Conservation (phyloP, 1,139 yeast genomes). For the Pichia inconspicua region DNA sequence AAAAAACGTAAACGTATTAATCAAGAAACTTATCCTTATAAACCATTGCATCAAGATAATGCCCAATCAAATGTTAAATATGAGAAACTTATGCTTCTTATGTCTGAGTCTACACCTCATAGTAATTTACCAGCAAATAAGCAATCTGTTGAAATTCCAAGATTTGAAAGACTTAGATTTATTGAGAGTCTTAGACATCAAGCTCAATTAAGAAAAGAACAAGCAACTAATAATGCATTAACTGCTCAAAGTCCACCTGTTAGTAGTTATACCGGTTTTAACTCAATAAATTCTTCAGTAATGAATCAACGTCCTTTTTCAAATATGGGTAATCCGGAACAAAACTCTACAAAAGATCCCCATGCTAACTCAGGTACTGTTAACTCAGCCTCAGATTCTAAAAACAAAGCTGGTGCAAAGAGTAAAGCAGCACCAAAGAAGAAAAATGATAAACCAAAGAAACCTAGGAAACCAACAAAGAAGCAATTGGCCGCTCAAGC, state of each 20-base stretch:
- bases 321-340: neutral
- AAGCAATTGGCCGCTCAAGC: conserved; percentile 28
- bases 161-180: conserved; percentile 41
- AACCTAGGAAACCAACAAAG: conserved; percentile 27
- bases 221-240: conserved; percentile 14
- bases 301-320: conserved; percentile 2
- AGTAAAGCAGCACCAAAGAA: conserved; percentile 7
- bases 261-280: conserved; percentile 10
- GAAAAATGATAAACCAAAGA: conserved; percentile 23
- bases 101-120: conserved; percentile 28
- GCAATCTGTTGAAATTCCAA: conserved; percentile 31
- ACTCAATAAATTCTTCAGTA: neutral
- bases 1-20: conserved; percentile 9
- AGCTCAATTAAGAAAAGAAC: conserved; percentile 19
- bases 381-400: neutral
- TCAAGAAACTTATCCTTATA: conserved; percentile 33
- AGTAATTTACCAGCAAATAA: conserved; percentile 23
- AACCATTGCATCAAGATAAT: conserved; percentile 52
- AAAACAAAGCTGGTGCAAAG: neutral
- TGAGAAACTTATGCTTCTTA: conserved; percentile 75
- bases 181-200: conserved; percentile 39
- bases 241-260: conserved; percentile 3
- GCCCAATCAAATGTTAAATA: conserved; percentile 79
- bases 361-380: neutral
- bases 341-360: too few species aligned